Evolutionary conservation across 1,284 basidiomycete genomes (phyloP).

Genomic region (Leccinum subatratum): DNA sequence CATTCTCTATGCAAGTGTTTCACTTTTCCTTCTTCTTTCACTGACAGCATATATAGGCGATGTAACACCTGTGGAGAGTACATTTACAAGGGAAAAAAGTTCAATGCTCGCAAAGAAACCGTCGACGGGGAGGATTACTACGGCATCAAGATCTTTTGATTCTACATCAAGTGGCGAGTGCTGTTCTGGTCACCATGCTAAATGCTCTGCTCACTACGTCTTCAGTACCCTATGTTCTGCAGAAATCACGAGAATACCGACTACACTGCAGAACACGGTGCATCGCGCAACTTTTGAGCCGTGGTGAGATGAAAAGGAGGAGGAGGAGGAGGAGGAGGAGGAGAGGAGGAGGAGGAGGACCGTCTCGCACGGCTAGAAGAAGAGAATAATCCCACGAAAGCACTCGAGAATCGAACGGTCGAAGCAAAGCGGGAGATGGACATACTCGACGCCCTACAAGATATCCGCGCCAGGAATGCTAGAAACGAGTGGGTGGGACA

Average conservation of each 20-base stretch:
- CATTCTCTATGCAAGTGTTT: conserved; percentile 82
- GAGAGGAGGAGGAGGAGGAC: conserved; percentile 77
- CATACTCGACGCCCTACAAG: conserved; percentile 91
- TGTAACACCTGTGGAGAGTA: conserved; percentile 97
- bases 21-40: not conserved
- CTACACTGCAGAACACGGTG: conserved; percentile 88
- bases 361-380: conserved; percentile 75
- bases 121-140: conserved; percentile 96
- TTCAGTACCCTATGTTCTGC: conserved; percentile 85
- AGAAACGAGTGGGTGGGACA: conserved; percentile 79
- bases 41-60: conserved; percentile 48
- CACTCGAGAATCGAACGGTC: conserved; percentile 84
- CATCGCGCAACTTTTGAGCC: conserved; percentile 94
- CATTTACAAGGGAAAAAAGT: conserved; percentile 98
- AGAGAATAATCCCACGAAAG: conserved; percentile 96
- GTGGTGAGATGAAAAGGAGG: conserved; percentile 75
- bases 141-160: conserved; percentile 92
- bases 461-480: conserved; percentile 90
- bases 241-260: conserved; percentile 98
- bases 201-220: conserved; percentile 6
- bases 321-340: conserved; percentile 76
- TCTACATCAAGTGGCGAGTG: conserved; percentile 76
- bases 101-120: conserved; percentile 98
- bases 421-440: conserved; percentile 99
- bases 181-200: not conserved